Conservation (phyloP, 176 grass and related monocot genomes). For the Saccharum spontaneum region DNA sequence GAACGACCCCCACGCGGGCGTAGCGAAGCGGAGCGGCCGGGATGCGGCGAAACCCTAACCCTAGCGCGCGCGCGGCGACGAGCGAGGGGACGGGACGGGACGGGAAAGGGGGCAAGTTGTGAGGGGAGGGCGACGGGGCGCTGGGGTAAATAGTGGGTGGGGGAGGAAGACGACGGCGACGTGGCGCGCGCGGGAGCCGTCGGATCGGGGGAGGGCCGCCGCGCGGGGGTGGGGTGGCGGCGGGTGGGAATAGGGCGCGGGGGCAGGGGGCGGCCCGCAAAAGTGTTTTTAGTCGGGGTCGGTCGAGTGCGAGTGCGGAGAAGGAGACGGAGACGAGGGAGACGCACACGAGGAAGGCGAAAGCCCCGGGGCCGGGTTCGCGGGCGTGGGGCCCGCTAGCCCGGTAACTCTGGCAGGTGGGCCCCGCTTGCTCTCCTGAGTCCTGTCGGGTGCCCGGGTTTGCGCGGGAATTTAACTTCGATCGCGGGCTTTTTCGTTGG, state of each 20-base stretch:
- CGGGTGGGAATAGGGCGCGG: constrained; percentile 22
- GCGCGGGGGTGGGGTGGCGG: constrained; percentile 14
- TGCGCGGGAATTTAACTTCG: constrained; percentile 41
- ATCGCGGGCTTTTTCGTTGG: background rate
- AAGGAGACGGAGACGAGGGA: constrained; percentile 7
- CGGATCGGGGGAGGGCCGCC: constrained; percentile 20
- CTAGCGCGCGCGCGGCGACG: constrained; percentile 39
- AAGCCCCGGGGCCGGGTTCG: background rate
- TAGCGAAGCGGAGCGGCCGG: background rate
- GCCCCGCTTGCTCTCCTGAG: background rate
- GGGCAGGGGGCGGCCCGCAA: constrained; percentile 28
- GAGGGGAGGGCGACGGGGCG: constrained; percentile 12
- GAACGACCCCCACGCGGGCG: background rate
- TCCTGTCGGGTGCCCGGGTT: background rate
- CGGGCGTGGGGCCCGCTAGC: constrained; percentile 8
- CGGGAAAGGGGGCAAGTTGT: background rate
- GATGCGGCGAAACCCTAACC: constrained; percentile 49
- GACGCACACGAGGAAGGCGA: constrained; percentile 32
- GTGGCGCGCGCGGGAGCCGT: constrained; percentile 41
- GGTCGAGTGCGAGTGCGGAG: background rate
- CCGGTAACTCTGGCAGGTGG: background rate
- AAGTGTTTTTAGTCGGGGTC: constrained; percentile 13
- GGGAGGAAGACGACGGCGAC: constrained; percentile 67
- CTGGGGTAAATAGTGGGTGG: constrained; percentile 51
- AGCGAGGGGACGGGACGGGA: background rate